These are phyloP conservation scores for Coccomyxa sp. DNA, from an alignment of 139 green algal genomes.

Conservation along the genomic window DNA sequence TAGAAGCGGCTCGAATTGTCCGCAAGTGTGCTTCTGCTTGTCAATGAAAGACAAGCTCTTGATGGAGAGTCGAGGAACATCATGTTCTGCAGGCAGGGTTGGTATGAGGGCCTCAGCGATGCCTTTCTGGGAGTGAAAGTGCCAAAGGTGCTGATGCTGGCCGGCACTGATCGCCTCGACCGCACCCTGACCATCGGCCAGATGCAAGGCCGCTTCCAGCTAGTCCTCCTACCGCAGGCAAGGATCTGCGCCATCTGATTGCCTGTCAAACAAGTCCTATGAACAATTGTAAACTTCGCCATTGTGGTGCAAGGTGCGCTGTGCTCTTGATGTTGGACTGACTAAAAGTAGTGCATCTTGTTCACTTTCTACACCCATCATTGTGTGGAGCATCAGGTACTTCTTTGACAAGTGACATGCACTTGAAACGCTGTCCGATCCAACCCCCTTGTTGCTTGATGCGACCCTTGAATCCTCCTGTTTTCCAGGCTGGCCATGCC, in stretches of 20 bases:
- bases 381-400: not conserved
- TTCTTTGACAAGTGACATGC: not conserved
- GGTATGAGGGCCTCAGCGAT: slow-evolving; percentile 83
- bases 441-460: too few relatives aligned
- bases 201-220: slow-evolving; percentile 97
- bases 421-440: not conserved
- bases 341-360: not conserved
- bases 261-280: not conserved
- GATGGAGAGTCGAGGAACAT: not conserved
- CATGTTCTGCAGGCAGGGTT: slow-evolving; percentile 56
- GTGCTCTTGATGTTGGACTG: not conserved
- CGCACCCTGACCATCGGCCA: slow-evolving; percentile 81
- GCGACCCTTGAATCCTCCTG: not conserved
- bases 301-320: not conserved
- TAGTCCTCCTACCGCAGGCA: slow-evolving; percentile 73
- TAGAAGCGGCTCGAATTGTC: too few relatives aligned
- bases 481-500: slow-evolving; percentile 74
- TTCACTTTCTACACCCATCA: not conserved
- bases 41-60: too few relatives aligned
- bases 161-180: slow-evolving; percentile 90
- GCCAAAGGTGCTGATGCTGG: slow-evolving; percentile 90
- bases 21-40: too few relatives aligned
- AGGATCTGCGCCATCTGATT: not conserved
- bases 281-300: not conserved
- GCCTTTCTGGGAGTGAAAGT: slow-evolving; percentile 58